Percentiles rank a stretch among this genome's conserved stretches.
Evolutionary conservation across 176 grass and related monocot species (phyloP).

Genomic region (Melocanna baccifera): DNA sequence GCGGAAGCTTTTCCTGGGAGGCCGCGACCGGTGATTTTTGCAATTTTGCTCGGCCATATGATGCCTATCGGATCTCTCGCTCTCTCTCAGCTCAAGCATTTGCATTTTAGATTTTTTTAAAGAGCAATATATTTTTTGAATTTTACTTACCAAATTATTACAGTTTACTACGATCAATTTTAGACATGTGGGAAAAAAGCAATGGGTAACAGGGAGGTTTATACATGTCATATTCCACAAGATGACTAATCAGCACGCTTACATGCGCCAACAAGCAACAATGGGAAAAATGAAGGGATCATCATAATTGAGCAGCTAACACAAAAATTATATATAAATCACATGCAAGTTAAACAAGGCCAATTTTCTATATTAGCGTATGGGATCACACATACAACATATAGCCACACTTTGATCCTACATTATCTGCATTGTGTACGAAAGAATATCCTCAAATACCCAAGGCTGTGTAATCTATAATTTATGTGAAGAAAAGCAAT

Average conservation of each 20-base stretch:
- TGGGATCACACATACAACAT: constrained; percentile 49
- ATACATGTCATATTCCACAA: background rate
- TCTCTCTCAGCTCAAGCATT: background rate
- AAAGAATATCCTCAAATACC: constrained; percentile 49
- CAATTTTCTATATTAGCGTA: constrained; percentile 42
- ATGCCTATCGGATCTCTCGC: background rate
- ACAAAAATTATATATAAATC: background rate
- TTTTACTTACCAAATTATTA: background rate
- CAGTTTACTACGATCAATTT: background rate
- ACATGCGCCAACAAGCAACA: background rate
- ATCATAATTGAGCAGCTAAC: background rate
- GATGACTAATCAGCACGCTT: background rate
- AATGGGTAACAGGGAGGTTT: background rate
- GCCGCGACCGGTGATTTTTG: no score
- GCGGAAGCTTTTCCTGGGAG: no score
- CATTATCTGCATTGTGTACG: constrained; percentile 57
- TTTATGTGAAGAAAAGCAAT: constrained; percentile 35
- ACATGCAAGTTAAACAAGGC: background rate
- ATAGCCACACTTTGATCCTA: constrained; percentile 41
- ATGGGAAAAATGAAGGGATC: background rate
- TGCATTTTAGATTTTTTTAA: background rate
- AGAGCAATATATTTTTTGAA: background rate
- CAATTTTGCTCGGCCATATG: background rate
- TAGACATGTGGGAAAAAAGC: background rate
- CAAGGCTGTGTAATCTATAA: constrained; percentile 47